Conservation (phyloP, 1,284 basidiomycete species). For the Pseudozyma pruni region DNA sequence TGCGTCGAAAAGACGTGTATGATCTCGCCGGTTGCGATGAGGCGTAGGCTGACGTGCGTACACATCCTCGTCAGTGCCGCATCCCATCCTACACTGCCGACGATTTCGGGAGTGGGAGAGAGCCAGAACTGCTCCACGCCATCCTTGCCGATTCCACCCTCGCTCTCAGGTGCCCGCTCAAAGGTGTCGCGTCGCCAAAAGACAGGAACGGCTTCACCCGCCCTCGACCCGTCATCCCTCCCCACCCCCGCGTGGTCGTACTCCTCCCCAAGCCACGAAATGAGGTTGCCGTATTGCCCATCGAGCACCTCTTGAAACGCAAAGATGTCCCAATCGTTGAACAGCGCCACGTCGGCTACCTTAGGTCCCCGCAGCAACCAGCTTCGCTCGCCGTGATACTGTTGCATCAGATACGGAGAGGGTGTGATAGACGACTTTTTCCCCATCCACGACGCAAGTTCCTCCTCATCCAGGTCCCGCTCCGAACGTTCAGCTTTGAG, state of each 20-base stretch:
- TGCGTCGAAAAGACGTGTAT: constrained; percentile 57
- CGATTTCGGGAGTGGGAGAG: constrained; percentile 25
- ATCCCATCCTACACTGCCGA: constrained; percentile 56
- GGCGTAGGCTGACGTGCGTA: constrained; percentile 49
- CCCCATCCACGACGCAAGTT: background rate
- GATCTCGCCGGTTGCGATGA: constrained; percentile 29
- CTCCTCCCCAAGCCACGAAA: constrained; percentile 32
- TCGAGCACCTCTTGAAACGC: constrained; percentile 57
- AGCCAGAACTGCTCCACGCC: constrained; percentile 60
- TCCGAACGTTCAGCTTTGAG: constrained; percentile 12
- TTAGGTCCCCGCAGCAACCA: constrained; percentile 43
- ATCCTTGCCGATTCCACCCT: constrained; percentile 45
- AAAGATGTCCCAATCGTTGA: constrained; percentile 52
- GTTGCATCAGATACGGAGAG: constrained; percentile 27
- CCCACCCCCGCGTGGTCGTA: constrained; percentile 49
- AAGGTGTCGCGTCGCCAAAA: constrained; percentile 49
- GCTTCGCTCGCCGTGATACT: constrained; percentile 39
- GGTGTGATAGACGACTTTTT: background rate
- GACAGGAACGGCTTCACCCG: constrained; percentile 54
- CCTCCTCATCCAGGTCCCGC: background rate
- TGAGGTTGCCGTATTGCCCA: constrained; percentile 26
- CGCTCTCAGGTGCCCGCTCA: constrained; percentile 7
- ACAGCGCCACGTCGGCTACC: constrained; percentile 41
- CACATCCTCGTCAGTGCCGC: constrained; percentile 56
- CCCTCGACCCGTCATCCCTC: constrained; percentile 36